These are phyloP conservation scores for Pestalotiopsis sp. DNA, from an alignment of 2,329 filamentous ascomycete species.

Conservation along the genomic window DNA sequence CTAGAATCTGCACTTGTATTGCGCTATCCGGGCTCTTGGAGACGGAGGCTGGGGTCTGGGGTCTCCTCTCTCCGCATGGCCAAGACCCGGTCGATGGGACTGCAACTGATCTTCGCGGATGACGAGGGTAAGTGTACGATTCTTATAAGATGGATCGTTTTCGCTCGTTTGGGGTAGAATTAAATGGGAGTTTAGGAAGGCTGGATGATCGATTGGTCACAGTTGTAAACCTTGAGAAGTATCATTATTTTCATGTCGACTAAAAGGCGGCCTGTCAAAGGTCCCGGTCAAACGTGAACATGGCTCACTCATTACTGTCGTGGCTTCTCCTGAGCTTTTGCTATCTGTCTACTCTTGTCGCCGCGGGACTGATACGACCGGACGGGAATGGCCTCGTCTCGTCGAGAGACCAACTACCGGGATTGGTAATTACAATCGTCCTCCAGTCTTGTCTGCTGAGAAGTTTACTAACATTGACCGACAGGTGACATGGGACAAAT, in stretches of 20 bases:
- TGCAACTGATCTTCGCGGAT: not conserved
- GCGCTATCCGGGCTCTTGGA: not conserved
- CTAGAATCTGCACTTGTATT: not conserved
- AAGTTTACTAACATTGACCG: not conserved
- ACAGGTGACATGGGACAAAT: slow-evolving; percentile 66
- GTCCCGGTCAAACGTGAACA: not conserved
- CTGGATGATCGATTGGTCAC: not conserved
- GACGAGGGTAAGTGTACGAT: not conserved
- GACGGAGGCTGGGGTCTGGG: not conserved
- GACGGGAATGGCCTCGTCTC: not conserved
- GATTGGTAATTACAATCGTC: not conserved
- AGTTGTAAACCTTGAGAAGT: not conserved
- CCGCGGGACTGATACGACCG: not conserved
- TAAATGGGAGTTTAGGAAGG: not conserved
- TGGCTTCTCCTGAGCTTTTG: not conserved
- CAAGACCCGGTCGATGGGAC: slow-evolving; percentile 43
- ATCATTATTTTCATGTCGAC: not conserved
- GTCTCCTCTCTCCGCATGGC: not conserved
- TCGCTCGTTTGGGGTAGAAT: not conserved
- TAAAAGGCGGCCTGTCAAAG: not conserved
- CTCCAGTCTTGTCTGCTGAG: no score
- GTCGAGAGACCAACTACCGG: not conserved
- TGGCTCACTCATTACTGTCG: not conserved
- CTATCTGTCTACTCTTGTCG: not conserved
- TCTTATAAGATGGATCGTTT: not conserved